phyloP scores from a whole-genome alignment of 768 basidiomycete species.

The Mrakia gelida region DNA sequence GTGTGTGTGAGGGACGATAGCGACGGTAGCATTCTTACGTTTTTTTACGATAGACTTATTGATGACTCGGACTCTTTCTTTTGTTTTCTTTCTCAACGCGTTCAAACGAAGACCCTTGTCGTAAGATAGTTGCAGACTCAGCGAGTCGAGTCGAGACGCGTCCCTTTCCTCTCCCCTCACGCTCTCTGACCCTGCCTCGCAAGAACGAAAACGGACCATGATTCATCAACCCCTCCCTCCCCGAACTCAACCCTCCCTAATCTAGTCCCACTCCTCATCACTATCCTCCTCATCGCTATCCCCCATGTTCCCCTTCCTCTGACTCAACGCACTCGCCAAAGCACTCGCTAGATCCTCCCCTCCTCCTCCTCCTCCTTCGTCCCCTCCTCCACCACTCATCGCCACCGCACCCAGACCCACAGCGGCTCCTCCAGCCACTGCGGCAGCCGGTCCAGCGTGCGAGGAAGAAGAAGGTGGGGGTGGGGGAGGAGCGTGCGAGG shows the following conservation, averaged over 20 bases:
- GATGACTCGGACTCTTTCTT: too few species aligned
- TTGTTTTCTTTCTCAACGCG: too few species aligned
- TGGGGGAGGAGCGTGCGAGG: neutral
- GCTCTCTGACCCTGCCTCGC: too few species aligned
- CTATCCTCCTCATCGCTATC: slow-evolving; percentile 69
- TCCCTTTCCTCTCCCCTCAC: too few species aligned
- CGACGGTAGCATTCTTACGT: too few species aligned
- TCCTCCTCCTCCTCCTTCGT: slow-evolving; percentile 38
- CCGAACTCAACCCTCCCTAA: neutral
- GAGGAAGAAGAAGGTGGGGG: neutral
- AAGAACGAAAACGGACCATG: neutral
- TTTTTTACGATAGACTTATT: too few species aligned
- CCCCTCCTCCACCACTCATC: neutral
- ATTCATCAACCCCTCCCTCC: neutral
- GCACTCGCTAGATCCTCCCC: slow-evolving; percentile 76
- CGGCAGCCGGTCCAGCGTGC: neutral
- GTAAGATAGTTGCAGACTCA: too few species aligned
- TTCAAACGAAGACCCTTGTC: too few species aligned
- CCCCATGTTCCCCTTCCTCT: slow-evolving; percentile 79
- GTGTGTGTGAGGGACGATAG: too few species aligned
- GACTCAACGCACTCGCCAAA: slow-evolving; percentile 73
- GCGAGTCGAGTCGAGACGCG: too few species aligned
- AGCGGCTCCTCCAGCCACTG: slow-evolving; percentile 38
- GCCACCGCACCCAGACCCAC: slow-evolving; percentile 17
- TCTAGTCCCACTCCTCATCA: slow-evolving; percentile 29